phyloP scores from a whole-genome alignment of 2,329 filamentous ascomycete species.

The Penicillium sp. region DNA sequence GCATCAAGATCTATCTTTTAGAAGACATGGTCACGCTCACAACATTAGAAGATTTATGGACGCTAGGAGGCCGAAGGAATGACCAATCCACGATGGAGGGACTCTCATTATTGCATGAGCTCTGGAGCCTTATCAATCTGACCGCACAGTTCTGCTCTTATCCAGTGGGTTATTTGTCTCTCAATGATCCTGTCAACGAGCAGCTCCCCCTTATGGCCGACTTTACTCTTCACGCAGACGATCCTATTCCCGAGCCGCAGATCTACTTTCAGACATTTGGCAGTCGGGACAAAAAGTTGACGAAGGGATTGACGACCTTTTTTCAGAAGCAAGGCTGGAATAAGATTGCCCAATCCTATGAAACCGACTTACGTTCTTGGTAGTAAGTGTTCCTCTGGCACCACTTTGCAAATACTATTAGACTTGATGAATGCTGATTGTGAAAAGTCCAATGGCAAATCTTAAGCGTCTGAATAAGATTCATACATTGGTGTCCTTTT shows the following conservation, averaged over 20 bases:
- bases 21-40: not conserved
- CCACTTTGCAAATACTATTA: not conserved
- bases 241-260: not conserved
- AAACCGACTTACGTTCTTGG: not conserved
- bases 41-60: not conserved
- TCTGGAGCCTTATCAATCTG: not conserved
- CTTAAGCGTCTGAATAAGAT: not conserved
- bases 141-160: not conserved
- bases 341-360: not conserved
- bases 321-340: not conserved
- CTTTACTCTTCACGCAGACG: not conserved
- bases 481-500: not conserved
- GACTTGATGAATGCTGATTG: not conserved
- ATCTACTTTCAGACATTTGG: not conserved
- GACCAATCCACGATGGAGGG: not conserved
- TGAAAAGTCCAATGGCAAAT: not conserved
- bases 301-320: not conserved
- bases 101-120: not conserved
- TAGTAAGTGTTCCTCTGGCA: not conserved
- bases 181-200: not conserved
- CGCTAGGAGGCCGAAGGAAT: not conserved
- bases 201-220: slow-evolving; percentile 1
- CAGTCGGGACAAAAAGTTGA: not conserved
- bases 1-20: not conserved
- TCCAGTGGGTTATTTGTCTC: not conserved